Percentiles rank a stretch among this genome's conserved stretches.
These are phyloP conservation scores for Venturia nashicola DNA, from an alignment of 2,329 filamentous ascomycete genomes.

Conservation along the genomic window DNA sequence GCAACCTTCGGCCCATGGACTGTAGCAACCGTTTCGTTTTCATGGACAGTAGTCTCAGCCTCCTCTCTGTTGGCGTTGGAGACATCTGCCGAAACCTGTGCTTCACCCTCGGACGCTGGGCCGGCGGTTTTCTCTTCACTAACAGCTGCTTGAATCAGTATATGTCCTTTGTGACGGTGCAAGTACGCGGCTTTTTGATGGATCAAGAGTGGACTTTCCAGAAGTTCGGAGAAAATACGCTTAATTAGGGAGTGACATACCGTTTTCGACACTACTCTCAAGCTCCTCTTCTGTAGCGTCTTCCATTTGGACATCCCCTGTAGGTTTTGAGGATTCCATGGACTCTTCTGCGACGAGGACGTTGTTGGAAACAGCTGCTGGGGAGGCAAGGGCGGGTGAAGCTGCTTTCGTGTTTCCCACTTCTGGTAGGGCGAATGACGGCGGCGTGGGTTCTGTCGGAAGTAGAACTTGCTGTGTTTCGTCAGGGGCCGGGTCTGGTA, in stretches of 20 bases:
- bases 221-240: neutral
- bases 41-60: neutral
- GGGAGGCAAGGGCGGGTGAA: neutral
- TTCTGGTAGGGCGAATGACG: conserved; percentile 13
- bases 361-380: neutral
- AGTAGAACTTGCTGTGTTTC: conserved; percentile 11
- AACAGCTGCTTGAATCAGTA: neutral
- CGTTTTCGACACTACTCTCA: neutral
- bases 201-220: neutral
- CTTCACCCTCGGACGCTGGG: neutral
- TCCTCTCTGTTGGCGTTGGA: neutral
- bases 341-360: neutral
- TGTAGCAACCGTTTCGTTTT: neutral
- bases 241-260: neutral
- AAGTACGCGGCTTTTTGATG: neutral
- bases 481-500: conserved; percentile 17
- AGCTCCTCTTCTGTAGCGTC: neutral
- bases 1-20: neutral
- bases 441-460: neutral
- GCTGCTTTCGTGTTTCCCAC: conserved; percentile 11
- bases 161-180: neutral
- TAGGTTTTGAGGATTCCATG: neutral
- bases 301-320: neutral
- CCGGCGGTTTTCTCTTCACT: too few species aligned
- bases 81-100: neutral